Percentiles rank a stretch among this genome's conserved stretches.
Evolutionary conservation across 257 asterid genomes (phyloP).

Genomic region (Plantago ovata): DNA sequence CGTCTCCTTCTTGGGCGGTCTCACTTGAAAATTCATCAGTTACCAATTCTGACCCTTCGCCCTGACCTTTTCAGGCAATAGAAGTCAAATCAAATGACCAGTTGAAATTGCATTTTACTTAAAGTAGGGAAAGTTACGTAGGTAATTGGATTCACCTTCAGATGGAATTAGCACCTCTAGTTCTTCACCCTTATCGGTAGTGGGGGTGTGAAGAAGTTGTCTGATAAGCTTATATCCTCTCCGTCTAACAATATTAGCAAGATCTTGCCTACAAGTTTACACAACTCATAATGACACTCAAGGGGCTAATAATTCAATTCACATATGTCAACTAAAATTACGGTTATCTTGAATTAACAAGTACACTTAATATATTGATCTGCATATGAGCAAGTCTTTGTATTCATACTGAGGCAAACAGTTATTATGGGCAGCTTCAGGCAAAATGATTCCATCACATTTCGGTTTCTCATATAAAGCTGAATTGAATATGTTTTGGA

Average conservation of each 20-base stretch:
- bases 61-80: conserved; percentile 58
- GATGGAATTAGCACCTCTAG: conserved; percentile 22
- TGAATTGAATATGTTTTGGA: too few relatives aligned
- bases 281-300: conserved; percentile 3
- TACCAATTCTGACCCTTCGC: conserved; percentile 33
- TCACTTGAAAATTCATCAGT: conserved; percentile 34
- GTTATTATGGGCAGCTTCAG: not conserved
- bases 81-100: conserved; percentile 25
- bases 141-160: conserved; percentile 29
- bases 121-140: conserved; percentile 12
- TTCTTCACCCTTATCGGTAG: conserved; percentile 22
- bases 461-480: too few relatives aligned
- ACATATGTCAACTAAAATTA: conserved; percentile 10
- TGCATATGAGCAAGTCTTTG: not conserved
- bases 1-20: conserved; percentile 14
- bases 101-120: conserved; percentile 1
- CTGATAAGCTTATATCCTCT: conserved; percentile 76
- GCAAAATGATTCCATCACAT: too few relatives aligned
- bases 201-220: conserved; percentile 52
- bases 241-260: conserved; percentile 84
- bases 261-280: conserved; percentile 53
- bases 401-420: conserved; percentile 7
- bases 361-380: not conserved
- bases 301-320: conserved; percentile 11
- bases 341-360: not conserved